Evolutionary conservation across 805 yeast genomes (phyloP), one percentile per base, ranked within the genome.

Genomic region (Ogataea methylovora): DNA sequence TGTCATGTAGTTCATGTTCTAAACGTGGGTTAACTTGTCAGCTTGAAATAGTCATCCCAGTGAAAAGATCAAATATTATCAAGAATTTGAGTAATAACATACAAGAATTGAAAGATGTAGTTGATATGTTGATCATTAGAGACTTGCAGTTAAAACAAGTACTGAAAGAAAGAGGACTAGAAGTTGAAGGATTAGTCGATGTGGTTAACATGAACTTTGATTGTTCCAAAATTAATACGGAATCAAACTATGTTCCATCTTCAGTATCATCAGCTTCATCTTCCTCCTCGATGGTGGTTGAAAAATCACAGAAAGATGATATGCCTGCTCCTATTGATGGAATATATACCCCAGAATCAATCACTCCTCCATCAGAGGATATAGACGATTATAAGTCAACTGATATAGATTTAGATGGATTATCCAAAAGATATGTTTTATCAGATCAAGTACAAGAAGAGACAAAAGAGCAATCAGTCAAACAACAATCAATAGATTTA

Each of bases 1-100:
- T 54, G 17, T 71, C 82, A 0, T 79, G 86, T 46, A 52, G 77
- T 3, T 65, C 71, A 21, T 79, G 86, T 49, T 42, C 59, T 5
- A 73, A 68, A 48, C 65, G 69, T 38, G 71, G 72, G 13, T 44
- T 71, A 15, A 54, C 57, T 19, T 79, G 86, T 47, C 65, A 66
- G 29, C 58, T 77, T 29, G 84, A 76, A 42, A 60, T 69, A 14
- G 73, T 78, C 11, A 61, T 67, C 10, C 73, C 74, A 3, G 71
- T 75, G 2, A 73, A 72, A 39, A 50, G 76, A 35, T 57, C 70
- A 12, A 61, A 58, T 30, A 60, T 63, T 30, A 58, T 63, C 38
- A 59, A 55, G 31, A 49, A 54, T 29, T 38, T 64, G 14, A 50
- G 55, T 24, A 48, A 52, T 8, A 58, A 49, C 32, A 54, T 64